phyloP scores from a whole-genome alignment of 2,329 filamentous ascomycete species.

The Simplicillium aogashimaense region DNA sequence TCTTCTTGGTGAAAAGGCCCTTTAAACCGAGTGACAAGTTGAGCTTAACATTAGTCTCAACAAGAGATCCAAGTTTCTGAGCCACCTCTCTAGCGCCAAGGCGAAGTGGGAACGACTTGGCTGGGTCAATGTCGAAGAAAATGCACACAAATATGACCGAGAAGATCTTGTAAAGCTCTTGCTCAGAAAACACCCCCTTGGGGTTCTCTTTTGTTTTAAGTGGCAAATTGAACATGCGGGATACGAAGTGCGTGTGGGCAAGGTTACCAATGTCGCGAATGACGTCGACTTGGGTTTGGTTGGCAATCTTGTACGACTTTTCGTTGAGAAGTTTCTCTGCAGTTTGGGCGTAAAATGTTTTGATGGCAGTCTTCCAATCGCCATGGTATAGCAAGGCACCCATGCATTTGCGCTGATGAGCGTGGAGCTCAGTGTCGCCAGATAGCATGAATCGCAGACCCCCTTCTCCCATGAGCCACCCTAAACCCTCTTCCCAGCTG shows the following conservation, averaged over 20 bases:
- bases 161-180: slow-evolving; percentile 52
- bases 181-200: slow-evolving; percentile 44
- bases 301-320: slow-evolving; percentile 52
- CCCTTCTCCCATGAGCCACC: slow-evolving; percentile 48
- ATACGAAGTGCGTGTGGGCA: slow-evolving; percentile 52
- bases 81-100: slow-evolving; percentile 47
- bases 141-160: slow-evolving; percentile 56
- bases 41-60: slow-evolving; percentile 56
- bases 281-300: slow-evolving; percentile 55
- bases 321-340: slow-evolving; percentile 51
- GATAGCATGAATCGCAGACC: slow-evolving; percentile 47
- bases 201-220: slow-evolving; percentile 53
- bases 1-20: slow-evolving; percentile 39
- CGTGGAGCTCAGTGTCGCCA: slow-evolving; percentile 36
- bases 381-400: slow-evolving; percentile 49
- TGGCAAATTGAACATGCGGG: slow-evolving; percentile 54
- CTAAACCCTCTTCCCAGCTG: slow-evolving; percentile 53
- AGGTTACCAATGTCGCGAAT: slow-evolving; percentile 61
- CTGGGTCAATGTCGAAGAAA: slow-evolving; percentile 57
- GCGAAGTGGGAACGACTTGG: slow-evolving; percentile 55
- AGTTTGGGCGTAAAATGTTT: slow-evolving; percentile 56
- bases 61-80: slow-evolving; percentile 46
- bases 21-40: background rate
- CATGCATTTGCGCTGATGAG: slow-evolving; percentile 41
- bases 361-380: slow-evolving; percentile 52